Evolutionary conservation across 1,284 basidiomycete genomes (phyloP).

Genomic region (Austroboletus rostrupii): DNA sequence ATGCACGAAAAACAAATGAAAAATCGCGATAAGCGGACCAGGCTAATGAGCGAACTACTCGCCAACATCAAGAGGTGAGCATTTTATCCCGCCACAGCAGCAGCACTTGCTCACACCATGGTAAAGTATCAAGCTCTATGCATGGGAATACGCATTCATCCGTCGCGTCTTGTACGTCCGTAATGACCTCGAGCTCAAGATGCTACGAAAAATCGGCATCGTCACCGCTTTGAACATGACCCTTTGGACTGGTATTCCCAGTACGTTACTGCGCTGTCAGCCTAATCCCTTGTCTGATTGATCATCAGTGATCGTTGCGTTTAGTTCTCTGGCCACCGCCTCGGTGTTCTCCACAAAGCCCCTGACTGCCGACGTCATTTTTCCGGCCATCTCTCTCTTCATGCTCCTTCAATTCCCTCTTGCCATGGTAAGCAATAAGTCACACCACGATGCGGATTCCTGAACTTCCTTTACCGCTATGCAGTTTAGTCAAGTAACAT

Average conservation of each 20-base stretch:
- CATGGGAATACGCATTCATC: conserved; percentile 88
- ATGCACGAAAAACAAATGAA: conserved; percentile 91
- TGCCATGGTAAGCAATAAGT: conserved; percentile 57
- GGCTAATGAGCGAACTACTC: conserved; percentile 79
- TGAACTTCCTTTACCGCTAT: too few species aligned
- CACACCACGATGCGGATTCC: too few species aligned
- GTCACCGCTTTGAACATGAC: conserved; percentile 58
- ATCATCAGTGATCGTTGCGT: conserved; percentile 72
- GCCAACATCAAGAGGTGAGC: conserved; percentile 82
- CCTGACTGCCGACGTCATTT: conserved; percentile 88
- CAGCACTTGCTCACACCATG: not conserved
- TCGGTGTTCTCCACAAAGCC: conserved; percentile 66
- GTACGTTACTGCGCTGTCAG: conserved; percentile 26
- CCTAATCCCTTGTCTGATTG: conserved; percentile 25
- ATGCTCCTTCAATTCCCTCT: conserved; percentile 88
- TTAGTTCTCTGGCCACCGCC: conserved; percentile 84
- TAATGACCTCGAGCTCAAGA: conserved; percentile 81
- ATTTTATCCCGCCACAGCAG: not conserved
- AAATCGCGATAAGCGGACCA: conserved; percentile 74
- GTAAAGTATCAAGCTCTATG: conserved; percentile 74
- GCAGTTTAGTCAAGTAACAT: conserved; percentile 69
- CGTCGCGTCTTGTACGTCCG: conserved; percentile 71
- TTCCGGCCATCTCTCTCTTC: conserved; percentile 92
- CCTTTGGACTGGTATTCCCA: conserved; percentile 66
- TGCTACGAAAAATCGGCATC: conserved; percentile 80